phyloP scores from a whole-genome alignment of 202 grass and related monocot genomes.

The Panicum hallii region DNA sequence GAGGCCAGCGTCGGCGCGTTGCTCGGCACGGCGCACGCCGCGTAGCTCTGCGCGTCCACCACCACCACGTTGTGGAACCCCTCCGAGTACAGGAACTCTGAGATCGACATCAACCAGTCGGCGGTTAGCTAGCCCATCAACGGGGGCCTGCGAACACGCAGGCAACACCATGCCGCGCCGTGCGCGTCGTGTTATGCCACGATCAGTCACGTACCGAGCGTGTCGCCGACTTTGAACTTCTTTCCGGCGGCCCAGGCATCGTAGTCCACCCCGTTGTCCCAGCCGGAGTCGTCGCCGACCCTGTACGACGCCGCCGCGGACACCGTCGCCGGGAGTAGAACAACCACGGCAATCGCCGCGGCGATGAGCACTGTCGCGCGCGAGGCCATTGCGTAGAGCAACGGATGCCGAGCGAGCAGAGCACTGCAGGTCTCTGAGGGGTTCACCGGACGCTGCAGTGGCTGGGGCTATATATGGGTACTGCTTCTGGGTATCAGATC shows the following conservation, averaged over 20 bases:
- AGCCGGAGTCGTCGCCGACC: slow-evolving; percentile 45
- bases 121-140: too few species aligned
- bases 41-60: slow-evolving; percentile 34
- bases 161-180: too few species aligned
- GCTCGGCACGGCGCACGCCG: neutral
- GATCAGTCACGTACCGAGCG: slow-evolving; percentile 14
- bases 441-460: too few species aligned
- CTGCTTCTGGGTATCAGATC: too few species aligned
- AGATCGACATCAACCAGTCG: too few species aligned
- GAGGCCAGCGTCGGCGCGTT: slow-evolving; percentile 34
- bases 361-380: neutral
- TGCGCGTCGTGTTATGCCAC: too few species aligned
- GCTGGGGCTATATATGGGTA: too few species aligned
- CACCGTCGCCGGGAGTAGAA: slow-evolving; percentile 17
- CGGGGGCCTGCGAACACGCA: too few species aligned
- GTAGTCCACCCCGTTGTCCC: slow-evolving; percentile 42
- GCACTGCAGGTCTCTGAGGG: too few species aligned
- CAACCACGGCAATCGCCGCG: neutral
- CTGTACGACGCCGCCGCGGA: neutral
- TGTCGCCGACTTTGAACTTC: slow-evolving; percentile 52
- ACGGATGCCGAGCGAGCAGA: neutral
- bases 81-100: slow-evolving; percentile 50
- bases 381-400: slow-evolving; percentile 9
- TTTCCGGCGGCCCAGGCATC: slow-evolving; percentile 40
- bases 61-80: slow-evolving; percentile 37